These are phyloP conservation scores for Melanogaster broomeanus DNA, from an alignment of 768 basidiomycete genomes.

Conservation along the genomic window DNA sequence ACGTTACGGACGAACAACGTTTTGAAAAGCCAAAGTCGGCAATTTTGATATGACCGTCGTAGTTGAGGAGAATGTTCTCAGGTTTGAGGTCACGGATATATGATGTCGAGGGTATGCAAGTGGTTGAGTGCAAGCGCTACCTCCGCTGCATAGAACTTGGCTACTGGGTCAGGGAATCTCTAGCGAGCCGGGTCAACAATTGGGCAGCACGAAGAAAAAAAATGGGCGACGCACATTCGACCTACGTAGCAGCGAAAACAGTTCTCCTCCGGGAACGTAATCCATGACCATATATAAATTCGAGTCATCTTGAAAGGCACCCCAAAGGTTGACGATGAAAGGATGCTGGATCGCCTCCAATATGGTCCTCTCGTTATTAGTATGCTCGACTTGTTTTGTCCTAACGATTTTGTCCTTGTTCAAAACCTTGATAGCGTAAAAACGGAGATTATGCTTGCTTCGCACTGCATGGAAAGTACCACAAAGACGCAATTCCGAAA, in stretches of 20 bases:
- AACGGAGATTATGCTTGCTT: constrained; percentile 92
- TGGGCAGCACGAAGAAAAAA: constrained; percentile 13
- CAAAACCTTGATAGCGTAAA: constrained; percentile 94
- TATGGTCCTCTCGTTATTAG: constrained; percentile 91
- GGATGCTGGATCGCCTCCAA: constrained; percentile 85
- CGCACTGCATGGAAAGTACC: constrained; percentile 52
- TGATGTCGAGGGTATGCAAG: constrained; percentile 83
- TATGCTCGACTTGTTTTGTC: constrained; percentile 96
- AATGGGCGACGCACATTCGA: constrained; percentile 65
- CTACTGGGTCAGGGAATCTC: constrained; percentile 95
- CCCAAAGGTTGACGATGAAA: constrained; percentile 97
- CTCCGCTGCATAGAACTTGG: constrained; percentile 97
- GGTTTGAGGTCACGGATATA: constrained; percentile 98
- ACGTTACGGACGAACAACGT: constrained; percentile 81
- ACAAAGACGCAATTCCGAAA: constrained; percentile 5
- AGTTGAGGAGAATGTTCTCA: constrained; percentile 90
- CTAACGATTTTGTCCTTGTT: constrained; percentile 90
- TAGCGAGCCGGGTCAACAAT: constrained; percentile 33
- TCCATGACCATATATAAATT: constrained; percentile 99
- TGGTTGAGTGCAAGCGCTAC: constrained; percentile 92
- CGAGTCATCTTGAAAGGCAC: constrained; percentile 85
- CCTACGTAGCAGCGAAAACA: constrained; percentile 90
- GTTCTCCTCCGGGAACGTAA: constrained; percentile 94
- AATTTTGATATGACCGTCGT: constrained; percentile 96
- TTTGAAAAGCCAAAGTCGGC: constrained; percentile 98